Evolutionary conservation across 768 basidiomycete species (phyloP).

Genomic region (Pleurotus cornucopiae): DNA sequence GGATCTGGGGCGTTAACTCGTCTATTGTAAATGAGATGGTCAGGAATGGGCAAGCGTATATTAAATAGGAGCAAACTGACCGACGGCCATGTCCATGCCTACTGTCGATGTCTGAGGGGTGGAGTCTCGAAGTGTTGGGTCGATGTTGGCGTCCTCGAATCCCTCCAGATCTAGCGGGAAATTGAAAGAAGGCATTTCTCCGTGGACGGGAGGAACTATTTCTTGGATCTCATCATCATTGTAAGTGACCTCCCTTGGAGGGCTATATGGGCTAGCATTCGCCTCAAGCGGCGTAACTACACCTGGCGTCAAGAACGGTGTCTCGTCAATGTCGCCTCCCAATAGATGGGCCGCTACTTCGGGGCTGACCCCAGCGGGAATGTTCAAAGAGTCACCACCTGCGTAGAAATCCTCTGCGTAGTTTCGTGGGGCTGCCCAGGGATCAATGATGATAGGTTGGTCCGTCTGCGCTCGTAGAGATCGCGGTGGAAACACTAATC

Average conservation of each 20-base stretch:
- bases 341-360: constrained; percentile 24
- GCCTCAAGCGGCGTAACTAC: constrained; percentile 18
- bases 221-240: constrained; percentile 6
- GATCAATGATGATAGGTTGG: constrained; percentile 30
- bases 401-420: constrained; percentile 41
- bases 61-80: neutral
- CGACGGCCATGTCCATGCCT: too few relatives aligned
- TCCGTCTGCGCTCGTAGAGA: neutral
- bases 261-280: constrained; percentile 10
- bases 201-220: neutral
- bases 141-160: neutral
- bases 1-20: too few relatives aligned
- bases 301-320: constrained; percentile 23
- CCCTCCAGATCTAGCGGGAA: neutral
- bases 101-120: neutral
- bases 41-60: neutral
- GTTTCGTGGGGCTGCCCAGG: constrained; percentile 34
- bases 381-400: constrained; percentile 32
- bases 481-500: neutral
- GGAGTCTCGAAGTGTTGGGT: neutral
- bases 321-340: constrained; percentile 11
- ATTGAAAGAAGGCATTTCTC: too few relatives aligned
- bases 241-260: constrained; percentile 14
- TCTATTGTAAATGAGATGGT: too few relatives aligned
- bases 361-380: constrained; percentile 4